Evolutionary conservation across 2,329 filamentous ascomycete species (phyloP).

Genomic region (Furcasterigmium furcatum): DNA sequence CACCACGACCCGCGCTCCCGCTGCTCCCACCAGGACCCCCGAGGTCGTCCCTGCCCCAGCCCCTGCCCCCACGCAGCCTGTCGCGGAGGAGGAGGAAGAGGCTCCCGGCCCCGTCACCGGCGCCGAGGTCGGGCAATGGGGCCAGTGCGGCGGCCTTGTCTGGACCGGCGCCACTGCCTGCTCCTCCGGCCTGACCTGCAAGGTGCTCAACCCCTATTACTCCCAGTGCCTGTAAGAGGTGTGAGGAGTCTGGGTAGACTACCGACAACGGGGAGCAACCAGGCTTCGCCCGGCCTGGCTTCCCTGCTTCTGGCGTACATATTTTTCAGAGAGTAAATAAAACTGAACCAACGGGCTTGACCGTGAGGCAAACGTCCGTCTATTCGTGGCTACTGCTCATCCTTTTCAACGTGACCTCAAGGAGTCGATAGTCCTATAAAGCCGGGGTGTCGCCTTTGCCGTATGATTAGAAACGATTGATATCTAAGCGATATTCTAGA

Average conservation of each 20-base stretch:
- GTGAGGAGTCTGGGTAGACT: too few relatives aligned
- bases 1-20: background rate
- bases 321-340: too few relatives aligned
- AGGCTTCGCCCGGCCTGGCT: background rate
- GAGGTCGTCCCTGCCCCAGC: background rate
- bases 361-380: too few relatives aligned
- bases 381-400: too few relatives aligned
- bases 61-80: background rate
- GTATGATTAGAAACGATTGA: too few relatives aligned
- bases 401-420: too few relatives aligned
- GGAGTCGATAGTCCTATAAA: too few relatives aligned
- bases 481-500: too few relatives aligned
- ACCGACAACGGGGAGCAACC: background rate
- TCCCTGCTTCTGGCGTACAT: background rate
- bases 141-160: conserved; percentile 36
- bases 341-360: too few relatives aligned
- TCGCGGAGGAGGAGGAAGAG: too few relatives aligned
- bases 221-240: conserved; percentile 2
- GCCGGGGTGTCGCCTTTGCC: too few relatives aligned
- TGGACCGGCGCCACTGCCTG: conserved; percentile 33
- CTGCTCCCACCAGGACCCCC: background rate
- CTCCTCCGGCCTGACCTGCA: conserved; percentile 34
- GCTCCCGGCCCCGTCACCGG: background rate
- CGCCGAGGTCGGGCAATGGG: conserved; percentile 15
- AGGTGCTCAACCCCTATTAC: conserved; percentile 21